These are phyloP conservation scores for Posidonia australis DNA, from an alignment of 106 monocot genomes.

Conservation along the genomic window DNA sequence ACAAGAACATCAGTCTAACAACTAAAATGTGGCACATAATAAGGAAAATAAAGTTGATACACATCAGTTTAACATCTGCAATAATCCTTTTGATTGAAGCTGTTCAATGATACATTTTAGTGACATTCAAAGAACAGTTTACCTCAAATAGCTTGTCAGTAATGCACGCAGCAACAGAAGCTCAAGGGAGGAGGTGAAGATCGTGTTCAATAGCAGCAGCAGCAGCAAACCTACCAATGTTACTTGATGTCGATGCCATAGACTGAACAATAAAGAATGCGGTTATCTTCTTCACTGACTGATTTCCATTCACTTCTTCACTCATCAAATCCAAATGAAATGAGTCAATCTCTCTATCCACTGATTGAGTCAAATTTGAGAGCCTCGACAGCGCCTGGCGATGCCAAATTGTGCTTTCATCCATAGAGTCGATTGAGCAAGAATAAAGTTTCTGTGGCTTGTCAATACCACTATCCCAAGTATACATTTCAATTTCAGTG, in stretches of 20 bases:
- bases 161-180: constrained; percentile 81
- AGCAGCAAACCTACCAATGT: constrained; percentile 57
- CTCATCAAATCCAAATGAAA: constrained; percentile 56
- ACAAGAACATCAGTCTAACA: too few species aligned
- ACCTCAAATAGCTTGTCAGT: constrained; percentile 58
- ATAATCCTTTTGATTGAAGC: too few species aligned
- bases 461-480: constrained; percentile 45
- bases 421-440: constrained; percentile 41
- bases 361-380: constrained; percentile 28
- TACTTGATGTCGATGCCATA: constrained; percentile 64
- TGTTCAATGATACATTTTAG: not conserved
- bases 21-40: too few species aligned
- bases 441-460: constrained; percentile 71
- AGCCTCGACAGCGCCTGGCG: constrained; percentile 53
- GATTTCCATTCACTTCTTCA: constrained; percentile 35
- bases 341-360: constrained; percentile 37
- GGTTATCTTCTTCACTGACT: constrained; percentile 38
- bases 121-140: constrained; percentile 4
- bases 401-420: constrained; percentile 56
- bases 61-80: too few species aligned
- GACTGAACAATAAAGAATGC: constrained; percentile 75
- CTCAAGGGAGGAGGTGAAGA: constrained; percentile 83
- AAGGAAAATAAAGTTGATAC: too few species aligned
- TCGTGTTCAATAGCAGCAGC: constrained; percentile 75
- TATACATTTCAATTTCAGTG: constrained; percentile 65